A percentile compares a stretch with the other conserved stretches of the same genome.
Conservation (phyloP, 768 basidiomycete species). For the Naganishia antarctica region DNA sequence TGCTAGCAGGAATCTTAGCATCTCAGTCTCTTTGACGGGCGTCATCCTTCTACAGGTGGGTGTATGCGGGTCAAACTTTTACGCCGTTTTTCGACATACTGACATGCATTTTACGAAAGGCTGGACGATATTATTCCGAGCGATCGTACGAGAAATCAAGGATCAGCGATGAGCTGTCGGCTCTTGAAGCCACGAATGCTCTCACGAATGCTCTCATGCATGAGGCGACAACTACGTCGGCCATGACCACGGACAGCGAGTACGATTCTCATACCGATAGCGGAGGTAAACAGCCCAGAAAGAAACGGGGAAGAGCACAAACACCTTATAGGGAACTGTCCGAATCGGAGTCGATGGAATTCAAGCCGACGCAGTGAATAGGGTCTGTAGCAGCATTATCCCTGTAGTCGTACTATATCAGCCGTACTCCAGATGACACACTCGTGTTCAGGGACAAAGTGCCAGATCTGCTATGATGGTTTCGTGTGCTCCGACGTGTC, state of each 20-base stretch:
- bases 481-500: not conserved
- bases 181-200: no score
- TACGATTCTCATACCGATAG: not conserved
- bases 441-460: no score
- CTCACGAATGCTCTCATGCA: not conserved
- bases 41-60: slow-evolving; percentile 49
- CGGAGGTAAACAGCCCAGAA: not conserved
- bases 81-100: not conserved
- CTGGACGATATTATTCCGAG: slow-evolving; percentile 44
- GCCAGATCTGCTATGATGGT: no score
- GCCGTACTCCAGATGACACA: no score
- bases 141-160: slow-evolving; percentile 26
- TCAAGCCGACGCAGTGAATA: slow-evolving; percentile 14
- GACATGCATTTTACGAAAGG: slow-evolving; percentile 28
- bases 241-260: not conserved
- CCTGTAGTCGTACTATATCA: not conserved
- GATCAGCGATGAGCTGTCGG: not conserved
- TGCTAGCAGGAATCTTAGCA: slow-evolving; percentile 46
- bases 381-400: not conserved
- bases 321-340: slow-evolving; percentile 45
- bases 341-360: slow-evolving; percentile 38
- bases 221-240: not conserved
- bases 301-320: slow-evolving; percentile 18
- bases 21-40: slow-evolving; percentile 49
- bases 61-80: no score